Conservation (phyloP, 768 basidiomycete species). For the Lyophyllum semitale region DNA sequence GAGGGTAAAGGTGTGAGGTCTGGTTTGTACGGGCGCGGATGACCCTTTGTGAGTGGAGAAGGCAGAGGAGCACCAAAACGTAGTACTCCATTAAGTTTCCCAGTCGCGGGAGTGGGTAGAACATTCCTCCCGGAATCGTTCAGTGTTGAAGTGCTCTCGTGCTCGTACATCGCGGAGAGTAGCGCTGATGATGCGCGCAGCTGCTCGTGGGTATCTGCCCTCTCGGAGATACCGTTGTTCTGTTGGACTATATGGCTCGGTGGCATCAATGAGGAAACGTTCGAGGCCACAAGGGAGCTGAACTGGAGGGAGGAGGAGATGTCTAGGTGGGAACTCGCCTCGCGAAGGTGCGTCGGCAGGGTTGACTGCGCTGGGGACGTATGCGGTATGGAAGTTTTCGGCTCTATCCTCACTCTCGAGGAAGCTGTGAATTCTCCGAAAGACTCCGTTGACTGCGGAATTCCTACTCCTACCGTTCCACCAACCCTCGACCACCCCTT, state of each 20-base stretch:
- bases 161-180: not conserved
- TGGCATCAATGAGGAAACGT: not conserved
- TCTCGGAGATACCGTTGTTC: not conserved
- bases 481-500: conserved; percentile 39
- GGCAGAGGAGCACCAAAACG: conserved; percentile 1
- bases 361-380: conserved; percentile 36
- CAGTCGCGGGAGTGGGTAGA: not conserved
- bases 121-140: not conserved
- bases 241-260: not conserved
- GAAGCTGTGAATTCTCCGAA: conserved; percentile 26
- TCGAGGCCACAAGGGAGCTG: not conserved
- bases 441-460: conserved; percentile 23
- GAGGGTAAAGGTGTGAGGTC: conserved; percentile 20
- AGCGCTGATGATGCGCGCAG: not conserved
- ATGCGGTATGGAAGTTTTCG: conserved; percentile 25
- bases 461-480: conserved; percentile 30
- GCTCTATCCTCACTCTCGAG: not conserved
- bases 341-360: conserved; percentile 12
- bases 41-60: not conserved
- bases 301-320: not conserved
- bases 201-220: not conserved
- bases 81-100: not conserved
- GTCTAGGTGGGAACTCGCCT: not conserved
- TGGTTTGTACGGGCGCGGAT: conserved; percentile 1
- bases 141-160: not conserved